phyloP scores from a whole-genome alignment of 1,284 basidiomycete species.

The Cystobasidium pallidum region DNA sequence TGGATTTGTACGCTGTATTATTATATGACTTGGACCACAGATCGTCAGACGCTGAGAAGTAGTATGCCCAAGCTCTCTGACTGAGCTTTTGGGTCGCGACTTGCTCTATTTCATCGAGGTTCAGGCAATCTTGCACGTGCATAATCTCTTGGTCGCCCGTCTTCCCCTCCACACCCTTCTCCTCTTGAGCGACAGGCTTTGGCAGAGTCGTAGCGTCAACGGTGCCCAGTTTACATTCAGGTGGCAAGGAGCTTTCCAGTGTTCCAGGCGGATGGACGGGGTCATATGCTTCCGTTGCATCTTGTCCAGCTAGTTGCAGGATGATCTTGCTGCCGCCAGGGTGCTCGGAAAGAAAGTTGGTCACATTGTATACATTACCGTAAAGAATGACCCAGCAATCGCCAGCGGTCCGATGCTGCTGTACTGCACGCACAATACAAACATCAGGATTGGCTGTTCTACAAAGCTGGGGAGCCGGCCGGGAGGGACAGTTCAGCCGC shows the following conservation, averaged over 20 bases:
- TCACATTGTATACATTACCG: conserved; percentile 54
- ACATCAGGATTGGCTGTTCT: conserved; percentile 13
- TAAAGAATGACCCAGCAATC: conserved; percentile 55
- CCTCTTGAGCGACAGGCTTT: conserved; percentile 18
- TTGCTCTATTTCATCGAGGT: conserved; percentile 51
- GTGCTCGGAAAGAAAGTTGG: conserved; percentile 51
- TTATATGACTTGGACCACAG: conserved; percentile 23
- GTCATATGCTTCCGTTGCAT: conserved; percentile 49
- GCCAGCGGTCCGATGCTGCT: conserved; percentile 51
- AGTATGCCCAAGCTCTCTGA: conserved; percentile 65
- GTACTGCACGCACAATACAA: conserved; percentile 12
- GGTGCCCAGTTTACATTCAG: conserved; percentile 48
- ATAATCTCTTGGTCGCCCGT: background rate
- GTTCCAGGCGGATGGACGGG: conserved; percentile 44
- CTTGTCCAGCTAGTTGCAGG: conserved; percentile 49
- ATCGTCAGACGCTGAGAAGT: conserved; percentile 62
- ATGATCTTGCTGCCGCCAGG: conserved; percentile 49
- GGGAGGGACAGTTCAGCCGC: background rate
- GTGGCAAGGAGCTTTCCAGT: conserved; percentile 47
- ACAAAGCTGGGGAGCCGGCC: background rate
- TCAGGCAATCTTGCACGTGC: conserved; percentile 46
- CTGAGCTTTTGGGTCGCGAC: conserved; percentile 38
- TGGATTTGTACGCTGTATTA: conserved; percentile 31
- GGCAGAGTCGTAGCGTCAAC: conserved; percentile 48
- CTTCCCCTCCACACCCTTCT: background rate